Base-by-base conservation (phyloP, 2,329 filamentous ascomycete species). In the Exophiala bonariae region DNA sequence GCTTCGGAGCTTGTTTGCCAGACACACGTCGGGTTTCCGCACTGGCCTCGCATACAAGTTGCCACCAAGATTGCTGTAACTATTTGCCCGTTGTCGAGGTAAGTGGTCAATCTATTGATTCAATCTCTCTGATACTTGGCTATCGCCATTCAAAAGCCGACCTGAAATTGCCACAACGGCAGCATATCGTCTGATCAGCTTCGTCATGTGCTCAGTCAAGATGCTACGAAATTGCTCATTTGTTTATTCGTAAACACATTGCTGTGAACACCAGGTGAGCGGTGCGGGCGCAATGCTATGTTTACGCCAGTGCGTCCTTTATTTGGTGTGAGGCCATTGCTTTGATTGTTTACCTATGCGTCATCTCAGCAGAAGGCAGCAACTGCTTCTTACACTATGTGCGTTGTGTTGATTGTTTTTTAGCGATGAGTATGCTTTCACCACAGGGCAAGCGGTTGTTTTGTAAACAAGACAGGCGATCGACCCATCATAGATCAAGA, bases 31-130 rank as follows among this genome's bases (percentile, higher is more conserved):
- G 4, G 10, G 9, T 19, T 13, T 37, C 14, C 18, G 35, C 35
- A 37, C 35, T 37, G 35, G 19, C 35, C 35, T 37, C 18, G 8
- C 7, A 16, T 8, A 6, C 4, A 37, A 13, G 11, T 37, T 8
- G 35, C 35, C 9, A 37, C 17, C 35, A 7, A 16, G 32, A 16
- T 35, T 35, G 32, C 18, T 35, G 32, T 9, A 14, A 17, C 32
- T 16, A n/a, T 31, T 16, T 14, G 11, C 32, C 18, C 32, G 32
- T 35, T 35, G 32, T 14, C 32, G n/a, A 17, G 32, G 32, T 14
- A 17, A 35, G 32, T 35, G 32, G 8, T 35, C 32, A 35, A 35
- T 35, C 32, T 35, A 35, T 35, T 35, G 32, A 35, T n/a, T n/a
- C n/a, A 35, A 35, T 35, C 32, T 14, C 8, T 8, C 8, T 35